A percentile compares a stretch with the other conserved stretches of the same genome.
phyloP scores from a whole-genome alignment of 2,329 filamentous ascomycete species.

The Fusarium nematophilum region DNA sequence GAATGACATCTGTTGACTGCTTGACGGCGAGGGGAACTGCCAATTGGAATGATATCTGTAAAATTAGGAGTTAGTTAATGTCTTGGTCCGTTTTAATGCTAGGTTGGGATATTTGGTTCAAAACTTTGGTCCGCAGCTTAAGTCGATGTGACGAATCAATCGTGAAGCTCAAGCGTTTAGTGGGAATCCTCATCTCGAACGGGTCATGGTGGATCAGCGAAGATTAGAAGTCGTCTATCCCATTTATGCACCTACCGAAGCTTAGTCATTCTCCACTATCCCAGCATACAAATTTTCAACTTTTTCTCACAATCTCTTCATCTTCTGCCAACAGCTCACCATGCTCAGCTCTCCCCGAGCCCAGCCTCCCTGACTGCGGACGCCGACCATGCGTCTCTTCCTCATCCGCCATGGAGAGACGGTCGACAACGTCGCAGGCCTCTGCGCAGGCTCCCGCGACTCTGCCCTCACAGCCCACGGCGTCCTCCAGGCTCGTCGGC shows the following conservation, averaged over 20 bases:
- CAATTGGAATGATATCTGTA: constrained; percentile 13
- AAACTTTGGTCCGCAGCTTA: background rate
- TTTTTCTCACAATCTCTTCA: constrained; percentile 20
- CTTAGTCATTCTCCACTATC: constrained; percentile 32
- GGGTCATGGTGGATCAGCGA: background rate
- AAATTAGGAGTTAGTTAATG: constrained; percentile 19
- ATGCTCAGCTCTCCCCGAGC: constrained; percentile 37
- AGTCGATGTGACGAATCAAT: background rate
- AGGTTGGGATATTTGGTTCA: constrained; percentile 9
- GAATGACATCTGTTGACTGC: too few relatives aligned
- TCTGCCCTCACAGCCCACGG: constrained; percentile 86
- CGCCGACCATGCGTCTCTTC: constrained; percentile 63
- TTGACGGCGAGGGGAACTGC: background rate
- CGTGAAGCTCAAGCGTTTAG: too few relatives aligned
- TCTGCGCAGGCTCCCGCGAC: constrained; percentile 84
- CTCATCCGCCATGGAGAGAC: constrained; percentile 91
- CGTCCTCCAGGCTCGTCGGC: constrained; percentile 77
- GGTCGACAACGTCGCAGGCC: constrained; percentile 84
- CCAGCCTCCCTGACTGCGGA: constrained; percentile 33
- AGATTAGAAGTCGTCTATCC: background rate
- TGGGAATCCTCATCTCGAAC: background rate
- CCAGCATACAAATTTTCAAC: constrained; percentile 31
- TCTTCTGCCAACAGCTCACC: constrained; percentile 22
- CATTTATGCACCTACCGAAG: background rate
- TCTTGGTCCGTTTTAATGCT: constrained; percentile 14